Conservation (phyloP, 176 grass and related monocot species). For the Guadua angustifolia region DNA sequence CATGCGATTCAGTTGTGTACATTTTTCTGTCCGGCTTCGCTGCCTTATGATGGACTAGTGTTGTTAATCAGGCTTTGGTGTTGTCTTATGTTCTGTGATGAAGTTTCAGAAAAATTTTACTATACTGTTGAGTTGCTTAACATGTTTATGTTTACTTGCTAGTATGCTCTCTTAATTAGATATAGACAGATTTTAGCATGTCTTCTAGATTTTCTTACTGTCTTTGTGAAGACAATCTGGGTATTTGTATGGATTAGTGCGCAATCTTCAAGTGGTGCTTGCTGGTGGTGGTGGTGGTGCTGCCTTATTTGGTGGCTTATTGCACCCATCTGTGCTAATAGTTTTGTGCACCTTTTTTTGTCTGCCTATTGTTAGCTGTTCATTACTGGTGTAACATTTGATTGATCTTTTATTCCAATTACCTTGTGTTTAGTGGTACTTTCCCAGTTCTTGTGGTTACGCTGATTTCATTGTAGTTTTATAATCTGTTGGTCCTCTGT, state of each 20-base stretch:
- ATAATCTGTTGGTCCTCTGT: background rate
- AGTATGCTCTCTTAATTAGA: background rate
- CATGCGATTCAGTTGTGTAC: background rate
- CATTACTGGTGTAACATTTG: background rate
- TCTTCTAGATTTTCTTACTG: background rate
- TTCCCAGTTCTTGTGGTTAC: background rate
- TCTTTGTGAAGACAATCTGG: background rate
- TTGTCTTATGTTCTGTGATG: background rate
- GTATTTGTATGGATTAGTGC: background rate
- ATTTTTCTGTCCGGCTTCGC: background rate
- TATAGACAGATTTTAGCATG: background rate
- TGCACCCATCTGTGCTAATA: background rate
- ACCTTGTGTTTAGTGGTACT: background rate
- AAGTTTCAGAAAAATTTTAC: background rate
- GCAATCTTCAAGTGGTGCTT: background rate
- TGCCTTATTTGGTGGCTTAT: constrained; percentile 10
- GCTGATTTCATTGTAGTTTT: constrained; percentile 2
- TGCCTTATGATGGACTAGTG: background rate
- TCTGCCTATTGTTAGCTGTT: background rate
- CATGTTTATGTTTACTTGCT: background rate
- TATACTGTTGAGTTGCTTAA: background rate
- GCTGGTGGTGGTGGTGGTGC: background rate
- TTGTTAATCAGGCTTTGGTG: background rate
- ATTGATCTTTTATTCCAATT: background rate
- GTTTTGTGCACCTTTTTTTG: background rate